Conservation (phyloP, 2,329 filamentous ascomycete genomes). For the Colletotrichum simmondsii region DNA sequence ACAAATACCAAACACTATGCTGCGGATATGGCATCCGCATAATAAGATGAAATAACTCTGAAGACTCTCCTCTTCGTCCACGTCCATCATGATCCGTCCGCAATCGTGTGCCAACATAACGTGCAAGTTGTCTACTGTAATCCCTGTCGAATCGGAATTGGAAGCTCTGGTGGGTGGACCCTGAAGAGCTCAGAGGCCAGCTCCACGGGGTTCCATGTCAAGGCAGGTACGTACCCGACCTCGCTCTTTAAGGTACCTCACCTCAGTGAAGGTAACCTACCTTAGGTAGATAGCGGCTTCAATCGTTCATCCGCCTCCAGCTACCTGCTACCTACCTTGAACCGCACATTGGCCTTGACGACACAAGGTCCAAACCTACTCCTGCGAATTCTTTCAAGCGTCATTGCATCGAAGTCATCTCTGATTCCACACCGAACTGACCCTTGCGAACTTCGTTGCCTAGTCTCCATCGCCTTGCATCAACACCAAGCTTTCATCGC, state of each 20-base stretch:
- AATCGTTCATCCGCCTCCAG: background rate
- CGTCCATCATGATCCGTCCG: too few relatives aligned
- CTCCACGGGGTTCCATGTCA: background rate
- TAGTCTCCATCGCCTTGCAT: background rate
- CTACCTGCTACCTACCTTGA: background rate
- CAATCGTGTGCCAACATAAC: background rate
- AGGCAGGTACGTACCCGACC: constrained; percentile 3
- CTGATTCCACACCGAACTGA: background rate
- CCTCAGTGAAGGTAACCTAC: too few relatives aligned
- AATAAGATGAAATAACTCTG: constrained; percentile 3
- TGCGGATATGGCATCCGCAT: background rate
- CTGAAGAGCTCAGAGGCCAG: background rate
- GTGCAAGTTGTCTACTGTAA: background rate
- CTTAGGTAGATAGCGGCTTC: background rate
- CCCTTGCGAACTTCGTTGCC: background rate
- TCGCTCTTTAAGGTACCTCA: background rate
- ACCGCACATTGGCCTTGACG: background rate
- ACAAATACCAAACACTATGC: background rate
- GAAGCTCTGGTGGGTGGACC: constrained; percentile 8
- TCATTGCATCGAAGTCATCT: background rate
- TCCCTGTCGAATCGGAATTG: background rate
- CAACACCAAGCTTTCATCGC: background rate
- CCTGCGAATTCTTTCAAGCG: background rate
- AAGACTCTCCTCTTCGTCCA: background rate
- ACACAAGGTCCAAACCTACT: background rate